Base-by-base conservation (phyloP, 2,329 filamentous ascomycete genomes). In the Neofusicoccum umdonicola region DNA sequence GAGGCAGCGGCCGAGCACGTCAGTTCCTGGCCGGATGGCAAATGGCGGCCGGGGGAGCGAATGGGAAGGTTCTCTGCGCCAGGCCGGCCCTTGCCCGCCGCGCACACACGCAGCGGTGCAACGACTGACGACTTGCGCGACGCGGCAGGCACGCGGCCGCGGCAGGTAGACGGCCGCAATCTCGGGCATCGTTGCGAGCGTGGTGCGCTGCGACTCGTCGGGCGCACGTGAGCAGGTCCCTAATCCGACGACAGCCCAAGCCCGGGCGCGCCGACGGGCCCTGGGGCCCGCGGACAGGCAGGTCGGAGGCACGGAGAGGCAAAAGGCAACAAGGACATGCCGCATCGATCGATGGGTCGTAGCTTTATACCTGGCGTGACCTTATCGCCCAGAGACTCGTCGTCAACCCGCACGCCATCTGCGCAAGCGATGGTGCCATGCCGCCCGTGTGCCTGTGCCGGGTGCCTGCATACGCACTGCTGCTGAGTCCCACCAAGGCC, bases 1-100 rank as follows among this genome's bases (percentile, higher is more conserved):
- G 56, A 60, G 56, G 56, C 19, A 62, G 51, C 42, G 51, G 27
- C 60, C 11, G 48, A 63, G 61, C 62, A 64, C 62, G 62, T 64
- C 62, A 64, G 52, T 22, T 41, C 44, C 19, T 12, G 62, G 17
- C 42, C 19, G 11, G 50, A 64, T 64, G 41, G 44, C 51, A 64
- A 58, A 58, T 58, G 42, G n/a, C 27, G 27, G 27, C 4, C 27
- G 27, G 4, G 27, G 27, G 27, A 31, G 27, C 22, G 35, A 62
- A 41, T 41, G 13, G 44, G 19, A 19, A 27, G 41, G 3, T 34
- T 37, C 15, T 27, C 19, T 27, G 17, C 11, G 17, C 35, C 13
- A 7, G 17, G 17, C 35, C 27, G 9, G 42, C 27, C 31, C 12
- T 39, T 27, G 41, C 6, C 13, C 11, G 41, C 13, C 1, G 41